These are phyloP conservation scores for Rhizomucor pusillus DNA, from an alignment of 371 early-diverging fungal genomes.

Conservation along the genomic window DNA sequence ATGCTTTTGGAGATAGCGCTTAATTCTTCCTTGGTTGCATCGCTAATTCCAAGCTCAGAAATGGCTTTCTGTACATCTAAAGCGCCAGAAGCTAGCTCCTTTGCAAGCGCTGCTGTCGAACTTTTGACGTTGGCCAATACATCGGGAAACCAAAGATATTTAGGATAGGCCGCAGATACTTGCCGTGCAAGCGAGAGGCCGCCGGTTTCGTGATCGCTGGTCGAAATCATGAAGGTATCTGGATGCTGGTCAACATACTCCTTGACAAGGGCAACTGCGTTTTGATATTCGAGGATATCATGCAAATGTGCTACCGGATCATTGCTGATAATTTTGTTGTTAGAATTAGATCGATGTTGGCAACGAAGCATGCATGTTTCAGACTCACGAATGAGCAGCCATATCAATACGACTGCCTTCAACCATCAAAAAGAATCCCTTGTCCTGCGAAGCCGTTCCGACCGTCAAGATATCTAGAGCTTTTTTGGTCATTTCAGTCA, in stretches of 20 bases:
- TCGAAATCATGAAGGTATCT: slow-evolving; percentile 83
- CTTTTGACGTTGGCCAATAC: slow-evolving; percentile 62
- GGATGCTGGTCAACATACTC: slow-evolving; percentile 73
- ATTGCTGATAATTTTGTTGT: slow-evolving; percentile 54
- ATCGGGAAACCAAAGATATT: slow-evolving; percentile 86
- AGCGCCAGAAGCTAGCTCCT: neutral
- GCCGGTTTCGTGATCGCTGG: slow-evolving; percentile 95
- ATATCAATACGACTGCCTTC: slow-evolving; percentile 93
- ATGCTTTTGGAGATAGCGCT: slow-evolving; percentile 29
- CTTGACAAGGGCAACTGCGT: slow-evolving; percentile 68
- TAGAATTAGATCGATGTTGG: neutral
- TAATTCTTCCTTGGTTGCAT: slow-evolving; percentile 69
- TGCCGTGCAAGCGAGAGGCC: slow-evolving; percentile 82
- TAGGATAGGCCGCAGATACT: slow-evolving; percentile 62
- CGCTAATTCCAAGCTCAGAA: slow-evolving; percentile 64
- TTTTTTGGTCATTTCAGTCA: slow-evolving; percentile 80
- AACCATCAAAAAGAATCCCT: slow-evolving; percentile 94
- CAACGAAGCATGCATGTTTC: slow-evolving; percentile 3
- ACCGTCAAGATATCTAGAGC: slow-evolving; percentile 65
- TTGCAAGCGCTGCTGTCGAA: slow-evolving; percentile 65
- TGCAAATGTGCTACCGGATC: slow-evolving; percentile 89
- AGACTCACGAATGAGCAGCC: slow-evolving; percentile 72
- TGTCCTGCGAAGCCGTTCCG: slow-evolving; percentile 29
- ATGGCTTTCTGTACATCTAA: slow-evolving; percentile 22
- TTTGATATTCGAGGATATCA: slow-evolving; percentile 90